Conservation (phyloP, 495 filamentous ascomycete genomes). For the Lepidopterella palustris region DNA sequence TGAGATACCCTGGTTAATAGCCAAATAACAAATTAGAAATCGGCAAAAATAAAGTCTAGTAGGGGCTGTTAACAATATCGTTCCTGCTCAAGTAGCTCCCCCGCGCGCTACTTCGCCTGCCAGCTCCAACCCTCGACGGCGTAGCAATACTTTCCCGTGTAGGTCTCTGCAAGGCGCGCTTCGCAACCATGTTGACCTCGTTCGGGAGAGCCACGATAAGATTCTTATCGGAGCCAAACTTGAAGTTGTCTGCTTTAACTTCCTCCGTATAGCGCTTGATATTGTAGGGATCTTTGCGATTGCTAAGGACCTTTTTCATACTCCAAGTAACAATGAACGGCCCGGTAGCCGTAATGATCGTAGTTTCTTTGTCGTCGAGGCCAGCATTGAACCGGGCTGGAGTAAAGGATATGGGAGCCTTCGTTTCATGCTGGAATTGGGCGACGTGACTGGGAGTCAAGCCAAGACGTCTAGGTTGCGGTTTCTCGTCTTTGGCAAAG, state of each 20-base stretch:
- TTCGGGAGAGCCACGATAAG: conserved; percentile 95
- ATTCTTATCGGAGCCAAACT: conserved; percentile 92
- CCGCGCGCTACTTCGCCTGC: conserved; percentile 41
- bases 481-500: conserved; percentile 87
- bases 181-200: conserved; percentile 94
- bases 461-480: conserved; percentile 83
- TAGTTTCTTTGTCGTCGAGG: conserved; percentile 69
- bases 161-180: conserved; percentile 73
- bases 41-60: conserved; percentile 38
- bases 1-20: neutral
- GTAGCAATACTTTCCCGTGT: conserved; percentile 86
- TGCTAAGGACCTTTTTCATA: conserved; percentile 74
- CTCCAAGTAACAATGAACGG: conserved; percentile 98
- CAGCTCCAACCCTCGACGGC: conserved; percentile 48
- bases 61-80: conserved; percentile 81
- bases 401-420: conserved; percentile 77
- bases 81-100: conserved; percentile 58
- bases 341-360: conserved; percentile 94
- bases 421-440: conserved; percentile 94
- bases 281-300: conserved; percentile 78
- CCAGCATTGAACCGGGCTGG: conserved; percentile 92
- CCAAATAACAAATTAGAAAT: neutral
- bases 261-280: conserved; percentile 95
- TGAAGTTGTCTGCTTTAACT: conserved; percentile 98
- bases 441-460: conserved; percentile 85